Evolutionary conservation across 805 yeast species (phyloP).

Genomic region (Saccharomycopsis amapae): DNA sequence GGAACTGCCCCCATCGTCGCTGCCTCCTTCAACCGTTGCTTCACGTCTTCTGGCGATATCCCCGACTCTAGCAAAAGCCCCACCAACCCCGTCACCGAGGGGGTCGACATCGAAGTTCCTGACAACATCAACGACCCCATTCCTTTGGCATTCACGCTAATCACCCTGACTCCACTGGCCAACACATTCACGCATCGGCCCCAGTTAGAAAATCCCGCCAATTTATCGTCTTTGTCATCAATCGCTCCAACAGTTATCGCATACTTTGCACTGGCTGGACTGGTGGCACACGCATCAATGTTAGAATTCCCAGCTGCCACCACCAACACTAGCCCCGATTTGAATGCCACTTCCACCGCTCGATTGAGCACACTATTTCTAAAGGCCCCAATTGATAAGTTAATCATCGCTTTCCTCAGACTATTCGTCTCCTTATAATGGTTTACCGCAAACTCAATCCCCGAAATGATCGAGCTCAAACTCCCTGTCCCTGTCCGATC

Average conservation of each 20-base stretch:
- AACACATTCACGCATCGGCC: slow-evolving; percentile 86
- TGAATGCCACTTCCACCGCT: slow-evolving; percentile 70
- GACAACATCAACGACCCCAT: slow-evolving; percentile 36
- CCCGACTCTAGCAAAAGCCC: slow-evolving; percentile 52
- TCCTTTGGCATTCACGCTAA: slow-evolving; percentile 18
- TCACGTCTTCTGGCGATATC: slow-evolving; percentile 35
- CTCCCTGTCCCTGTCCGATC: slow-evolving; percentile 65
- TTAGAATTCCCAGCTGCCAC: slow-evolving; percentile 87
- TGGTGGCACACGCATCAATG: slow-evolving; percentile 70
- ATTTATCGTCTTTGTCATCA: slow-evolving; percentile 60
- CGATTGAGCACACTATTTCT: slow-evolving; percentile 59
- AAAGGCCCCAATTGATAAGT: slow-evolving; percentile 73
- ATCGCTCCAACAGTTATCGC: slow-evolving; percentile 86
- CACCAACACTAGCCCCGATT: slow-evolving; percentile 63
- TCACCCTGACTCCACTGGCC: slow-evolving; percentile 71
- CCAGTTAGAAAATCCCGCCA: slow-evolving; percentile 85
- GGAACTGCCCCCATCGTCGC: slow-evolving; percentile 45
- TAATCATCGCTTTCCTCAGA: slow-evolving; percentile 51
- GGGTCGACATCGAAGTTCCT: slow-evolving; percentile 82
- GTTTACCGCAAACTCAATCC: slow-evolving; percentile 60
- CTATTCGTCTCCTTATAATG: slow-evolving; percentile 34
- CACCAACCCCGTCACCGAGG: slow-evolving; percentile 60
- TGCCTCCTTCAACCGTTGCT: slow-evolving; percentile 34
- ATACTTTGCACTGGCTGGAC: slow-evolving; percentile 72
- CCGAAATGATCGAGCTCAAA: slow-evolving; percentile 55